phyloP scores from a whole-genome alignment of 164 flowering plant genomes.

The Kalanchoe fedtschenkoi region DNA sequence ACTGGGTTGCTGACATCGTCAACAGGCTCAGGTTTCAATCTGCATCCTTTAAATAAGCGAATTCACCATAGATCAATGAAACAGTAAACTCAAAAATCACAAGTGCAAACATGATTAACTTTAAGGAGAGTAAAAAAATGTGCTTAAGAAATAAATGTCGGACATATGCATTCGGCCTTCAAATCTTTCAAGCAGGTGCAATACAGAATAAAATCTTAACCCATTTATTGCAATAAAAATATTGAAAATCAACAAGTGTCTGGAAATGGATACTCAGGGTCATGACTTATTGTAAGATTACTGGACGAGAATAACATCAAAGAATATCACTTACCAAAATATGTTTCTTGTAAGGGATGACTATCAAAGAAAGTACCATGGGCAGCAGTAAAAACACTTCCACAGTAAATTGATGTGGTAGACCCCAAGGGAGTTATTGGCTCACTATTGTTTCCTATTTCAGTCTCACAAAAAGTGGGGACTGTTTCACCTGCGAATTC shows the following conservation, averaged over 20 bases:
- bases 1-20: slow-evolving; percentile 22
- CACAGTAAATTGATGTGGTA: slow-evolving; percentile 50
- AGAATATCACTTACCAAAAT: slow-evolving; percentile 31
- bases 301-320: neutral
- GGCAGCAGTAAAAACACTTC: slow-evolving; percentile 35
- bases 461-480: slow-evolving; percentile 27
- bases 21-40: slow-evolving; percentile 34
- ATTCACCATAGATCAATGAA: neutral
- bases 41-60: slow-evolving; percentile 21
- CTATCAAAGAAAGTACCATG: slow-evolving; percentile 44
- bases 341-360: slow-evolving; percentile 19
- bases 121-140: neutral
- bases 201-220: no score
- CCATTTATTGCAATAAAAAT: neutral
- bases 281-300: neutral
- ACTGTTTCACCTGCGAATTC: slow-evolving; percentile 24
- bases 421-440: slow-evolving; percentile 54
- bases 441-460: slow-evolving; percentile 39
- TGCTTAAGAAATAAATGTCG: neutral
- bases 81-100: neutral
- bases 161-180: neutral
- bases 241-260: neutral
- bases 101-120: neutral
- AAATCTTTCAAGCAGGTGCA: no score
- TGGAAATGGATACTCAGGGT: neutral